These are phyloP conservation scores for Neopestalotiopsis sp. DNA, from an alignment of 2,329 filamentous ascomycete species.

Conservation along the genomic window DNA sequence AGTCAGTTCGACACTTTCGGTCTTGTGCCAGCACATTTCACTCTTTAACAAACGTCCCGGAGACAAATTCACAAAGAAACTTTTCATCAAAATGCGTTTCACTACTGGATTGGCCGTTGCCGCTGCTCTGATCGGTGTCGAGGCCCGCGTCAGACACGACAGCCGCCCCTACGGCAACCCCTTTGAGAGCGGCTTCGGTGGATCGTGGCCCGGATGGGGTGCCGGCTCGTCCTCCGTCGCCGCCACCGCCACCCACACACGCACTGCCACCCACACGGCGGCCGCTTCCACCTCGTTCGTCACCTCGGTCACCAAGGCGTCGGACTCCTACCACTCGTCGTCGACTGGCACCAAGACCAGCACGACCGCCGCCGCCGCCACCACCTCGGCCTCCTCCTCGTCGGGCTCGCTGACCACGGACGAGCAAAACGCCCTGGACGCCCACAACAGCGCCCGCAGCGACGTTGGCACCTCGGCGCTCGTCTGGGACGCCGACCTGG, in stretches of 20 bases:
- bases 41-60: conserved; percentile 12
- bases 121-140: conserved; percentile 11
- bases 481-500: conserved; percentile 3
- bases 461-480: conserved; percentile 10
- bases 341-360: conserved; percentile 1
- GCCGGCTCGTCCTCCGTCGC: conserved; percentile 2
- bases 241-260: not conserved
- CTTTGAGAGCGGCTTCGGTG: not conserved
- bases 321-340: not conserved
- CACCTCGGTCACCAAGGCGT: conserved; percentile 1
- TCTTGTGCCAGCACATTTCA: conserved; percentile 5
- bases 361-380: not conserved
- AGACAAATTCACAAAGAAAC: conserved; percentile 3
- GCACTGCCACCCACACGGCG: not conserved
- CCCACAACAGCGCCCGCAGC: conserved; percentile 15
- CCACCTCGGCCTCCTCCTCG: not conserved
- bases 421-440: conserved; percentile 16
- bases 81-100: conserved; percentile 12
- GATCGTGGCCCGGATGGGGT: not conserved
- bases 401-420: conserved; percentile 5
- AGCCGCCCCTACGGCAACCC: not conserved
- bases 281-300: not conserved
- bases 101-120: conserved; percentile 11
- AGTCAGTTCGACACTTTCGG: conserved; percentile 3
- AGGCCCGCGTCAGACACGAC: not conserved